Evolutionary conservation across 1,284 basidiomycete species (phyloP).

Genomic region (Sanghuangporus sanghuang): DNA sequence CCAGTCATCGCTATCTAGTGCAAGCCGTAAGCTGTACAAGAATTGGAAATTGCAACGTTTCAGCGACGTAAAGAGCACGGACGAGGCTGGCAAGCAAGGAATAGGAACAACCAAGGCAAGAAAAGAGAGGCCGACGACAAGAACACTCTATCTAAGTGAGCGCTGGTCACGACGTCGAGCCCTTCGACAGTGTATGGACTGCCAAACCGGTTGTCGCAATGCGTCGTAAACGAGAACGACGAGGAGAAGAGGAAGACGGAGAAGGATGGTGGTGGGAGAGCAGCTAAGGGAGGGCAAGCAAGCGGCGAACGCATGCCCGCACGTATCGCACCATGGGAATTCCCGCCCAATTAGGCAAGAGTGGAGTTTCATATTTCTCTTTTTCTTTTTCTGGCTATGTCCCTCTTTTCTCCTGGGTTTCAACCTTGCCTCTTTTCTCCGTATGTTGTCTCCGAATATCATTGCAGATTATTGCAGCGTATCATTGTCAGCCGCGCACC

Average conservation of each 20-base stretch:
- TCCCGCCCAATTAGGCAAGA: not conserved
- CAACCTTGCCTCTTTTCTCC: not conserved
- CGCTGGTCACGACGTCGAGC: not conserved
- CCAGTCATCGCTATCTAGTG: slow-evolving; percentile 2
- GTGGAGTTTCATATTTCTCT: not conserved
- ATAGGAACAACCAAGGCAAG: not conserved
- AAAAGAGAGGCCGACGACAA: not conserved
- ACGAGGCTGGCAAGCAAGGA: not conserved
- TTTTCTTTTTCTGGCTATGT: not conserved
- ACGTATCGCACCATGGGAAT: not conserved
- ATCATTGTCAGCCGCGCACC: not conserved
- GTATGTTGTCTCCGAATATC: not conserved
- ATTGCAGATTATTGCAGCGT: not conserved
- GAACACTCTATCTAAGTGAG: not conserved
- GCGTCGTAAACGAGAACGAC: not conserved
- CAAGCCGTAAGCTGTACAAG: not conserved
- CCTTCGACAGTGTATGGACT: not conserved
- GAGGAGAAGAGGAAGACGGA: not conserved
- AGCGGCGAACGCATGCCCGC: slow-evolving; percentile 4
- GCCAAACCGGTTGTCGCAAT: not conserved
- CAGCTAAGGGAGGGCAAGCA: not conserved
- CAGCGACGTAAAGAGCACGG: not conserved
- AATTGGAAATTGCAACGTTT: not conserved
- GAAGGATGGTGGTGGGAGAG: not conserved
- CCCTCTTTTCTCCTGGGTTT: not conserved